Base-by-base conservation (phyloP, 2,329 filamentous ascomycete genomes). In the Leptosphaerulina australis region DNA sequence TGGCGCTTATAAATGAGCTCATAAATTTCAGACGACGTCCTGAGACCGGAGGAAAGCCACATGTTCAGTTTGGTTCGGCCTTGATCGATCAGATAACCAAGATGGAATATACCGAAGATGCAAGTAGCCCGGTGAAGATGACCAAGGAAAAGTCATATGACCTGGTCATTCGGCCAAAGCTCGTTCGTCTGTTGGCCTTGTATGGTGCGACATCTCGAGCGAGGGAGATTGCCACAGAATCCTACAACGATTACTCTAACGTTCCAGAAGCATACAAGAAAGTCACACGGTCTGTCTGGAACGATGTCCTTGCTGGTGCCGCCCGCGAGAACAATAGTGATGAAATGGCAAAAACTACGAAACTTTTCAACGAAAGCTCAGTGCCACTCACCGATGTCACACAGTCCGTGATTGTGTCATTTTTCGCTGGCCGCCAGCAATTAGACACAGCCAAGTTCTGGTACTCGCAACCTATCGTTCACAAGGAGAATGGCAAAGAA, bases 391-490 rank as follows among this genome's bases (percentile, higher is more conserved):
- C 75, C 28, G 58, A 64, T 9, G 35, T 47, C 2, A 73, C 75
- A 20, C 78, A 81, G 46, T 64, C 74, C 47, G 61, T 81, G 25
- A 76, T 94, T 67, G 80, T 86, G 2, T 71, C 70, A 0, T 88
- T 87, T 59, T 91, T 86, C 60, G 82, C 86, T 1, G 69, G 76
- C 10, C 78, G 77, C 34, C 76, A 85, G 58, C 76, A 84, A 36
- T 66, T 87, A 3, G 69, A 78, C n/a, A 81, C 83, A 53, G 86
- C 86, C 2, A 86, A 88, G 63, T 68, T 77, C 10, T 90, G 91
- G 83, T 91, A 88, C 62, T 73, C 80, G 17, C 82, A 81, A 54
- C 77, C 81, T 1, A 74, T 85, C 3, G 63, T 73, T 11, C 68
- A 66, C 21, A 35, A 10, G 6, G 5, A 22, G n/a, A 7, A 39